Conservation (phyloP, 176 grass and related monocot species). For the Carex parvula region DNA sequence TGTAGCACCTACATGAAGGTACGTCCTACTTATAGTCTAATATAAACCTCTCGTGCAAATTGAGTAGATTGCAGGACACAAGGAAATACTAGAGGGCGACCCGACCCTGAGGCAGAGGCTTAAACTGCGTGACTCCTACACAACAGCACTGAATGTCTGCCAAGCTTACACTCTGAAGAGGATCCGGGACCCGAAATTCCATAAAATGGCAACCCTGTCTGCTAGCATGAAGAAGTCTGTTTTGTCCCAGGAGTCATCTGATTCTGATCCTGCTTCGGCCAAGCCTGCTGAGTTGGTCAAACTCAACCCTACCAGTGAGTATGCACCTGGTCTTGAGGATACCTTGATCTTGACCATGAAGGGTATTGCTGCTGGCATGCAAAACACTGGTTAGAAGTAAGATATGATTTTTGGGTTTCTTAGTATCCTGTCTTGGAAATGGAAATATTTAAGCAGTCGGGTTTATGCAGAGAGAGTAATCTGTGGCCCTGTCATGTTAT, state of each 20-base stretch:
- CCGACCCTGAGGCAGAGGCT: constrained; percentile 54
- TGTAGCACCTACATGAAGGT: background rate
- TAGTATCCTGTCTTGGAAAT: background rate
- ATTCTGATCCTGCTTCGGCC: constrained; percentile 7
- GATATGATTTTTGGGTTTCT: background rate
- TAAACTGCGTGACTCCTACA: constrained; percentile 50
- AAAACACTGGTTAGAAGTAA: constrained; percentile 61
- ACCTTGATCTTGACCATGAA: constrained; percentile 90
- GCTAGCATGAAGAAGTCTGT: constrained; percentile 26
- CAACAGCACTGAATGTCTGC: constrained; percentile 53
- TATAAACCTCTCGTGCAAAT: background rate
- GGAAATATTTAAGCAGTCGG: background rate
- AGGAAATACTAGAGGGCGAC: constrained; percentile 46
- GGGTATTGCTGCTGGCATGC: constrained; percentile 78
- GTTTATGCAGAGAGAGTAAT: background rate
- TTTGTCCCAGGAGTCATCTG: constrained; percentile 39
- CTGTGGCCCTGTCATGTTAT: background rate
- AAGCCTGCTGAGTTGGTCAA: constrained; percentile 45
- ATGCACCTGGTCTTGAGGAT: constrained; percentile 58
- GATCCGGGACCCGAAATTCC: constrained; percentile 44
- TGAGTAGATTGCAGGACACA: constrained; percentile 53
- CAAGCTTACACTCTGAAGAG: constrained; percentile 69
- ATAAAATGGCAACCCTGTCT: constrained; percentile 4
- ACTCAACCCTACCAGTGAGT: constrained; percentile 54
- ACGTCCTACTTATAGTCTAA: constrained; percentile 15